phyloP scores from a whole-genome alignment of 2,329 filamentous ascomycete species.

The Alternaria atra region DNA sequence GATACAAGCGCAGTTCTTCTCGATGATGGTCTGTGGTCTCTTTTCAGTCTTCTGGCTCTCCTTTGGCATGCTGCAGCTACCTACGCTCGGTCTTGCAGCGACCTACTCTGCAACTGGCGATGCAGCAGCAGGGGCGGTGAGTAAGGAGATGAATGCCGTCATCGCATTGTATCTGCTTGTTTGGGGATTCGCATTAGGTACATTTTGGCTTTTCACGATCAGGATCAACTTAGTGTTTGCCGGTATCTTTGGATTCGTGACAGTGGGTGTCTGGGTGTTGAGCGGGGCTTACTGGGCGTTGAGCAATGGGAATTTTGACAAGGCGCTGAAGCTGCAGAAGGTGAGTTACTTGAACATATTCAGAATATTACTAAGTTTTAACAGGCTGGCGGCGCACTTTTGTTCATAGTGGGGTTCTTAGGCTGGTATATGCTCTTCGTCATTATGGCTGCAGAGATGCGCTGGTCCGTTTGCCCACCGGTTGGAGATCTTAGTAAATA shows the following conservation, averaged over 20 bases:
- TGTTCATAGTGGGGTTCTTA: slow-evolving; percentile 58
- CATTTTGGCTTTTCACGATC: slow-evolving; percentile 62
- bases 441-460: slow-evolving; percentile 64
- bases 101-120: slow-evolving; percentile 55
- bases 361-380: neutral
- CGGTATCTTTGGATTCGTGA: slow-evolving; percentile 60
- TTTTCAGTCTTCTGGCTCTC: slow-evolving; percentile 62
- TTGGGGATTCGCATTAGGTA: slow-evolving; percentile 63
- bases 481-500: slow-evolving; percentile 62
- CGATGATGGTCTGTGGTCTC: slow-evolving; percentile 63
- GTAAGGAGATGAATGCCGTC: slow-evolving; percentile 59
- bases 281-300: slow-evolving; percentile 61
- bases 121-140: slow-evolving; percentile 56
- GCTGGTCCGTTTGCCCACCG: slow-evolving; percentile 59
- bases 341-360: slow-evolving; percentile 37
- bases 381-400: slow-evolving; percentile 49
- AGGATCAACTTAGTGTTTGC: slow-evolving; percentile 63
- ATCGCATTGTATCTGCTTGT: slow-evolving; percentile 62
- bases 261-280: slow-evolving; percentile 57
- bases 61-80: slow-evolving; percentile 62
- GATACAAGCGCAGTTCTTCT: slow-evolving; percentile 51
- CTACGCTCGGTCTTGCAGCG: slow-evolving; percentile 57
- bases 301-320: slow-evolving; percentile 55
- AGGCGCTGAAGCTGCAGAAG: slow-evolving; percentile 57
- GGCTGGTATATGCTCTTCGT: slow-evolving; percentile 65